phyloP scores from a whole-genome alignment of 2,329 filamentous ascomycete genomes.

The Diaporthe citri region DNA sequence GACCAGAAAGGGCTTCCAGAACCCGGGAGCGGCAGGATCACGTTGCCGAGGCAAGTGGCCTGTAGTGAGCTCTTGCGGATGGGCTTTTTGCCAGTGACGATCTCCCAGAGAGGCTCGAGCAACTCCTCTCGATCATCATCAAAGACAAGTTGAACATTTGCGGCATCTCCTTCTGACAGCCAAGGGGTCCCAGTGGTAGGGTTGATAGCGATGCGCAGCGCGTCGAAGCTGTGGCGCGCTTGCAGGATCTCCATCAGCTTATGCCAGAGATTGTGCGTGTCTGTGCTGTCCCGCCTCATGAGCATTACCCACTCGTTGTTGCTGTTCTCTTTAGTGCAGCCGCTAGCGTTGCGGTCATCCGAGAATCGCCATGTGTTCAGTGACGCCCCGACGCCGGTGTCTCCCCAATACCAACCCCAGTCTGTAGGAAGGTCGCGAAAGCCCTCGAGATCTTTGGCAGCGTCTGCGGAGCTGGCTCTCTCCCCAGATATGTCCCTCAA shows the following conservation, averaged over 20 bases:
- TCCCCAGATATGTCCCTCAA: constrained; percentile 14
- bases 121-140: constrained; percentile 41
- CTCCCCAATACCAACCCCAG: constrained; percentile 43
- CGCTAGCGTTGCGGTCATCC: constrained; percentile 27
- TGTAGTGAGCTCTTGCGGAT: constrained; percentile 42
- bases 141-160: constrained; percentile 43
- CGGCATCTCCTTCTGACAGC: constrained; percentile 39
- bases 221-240: constrained; percentile 45
- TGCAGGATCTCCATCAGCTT: constrained; percentile 48
- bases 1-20: constrained; percentile 47
- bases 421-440: constrained; percentile 41
- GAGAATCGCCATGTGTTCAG: constrained; percentile 41
- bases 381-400: constrained; percentile 43
- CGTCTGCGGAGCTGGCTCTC: constrained; percentile 22
- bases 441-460: constrained; percentile 36
- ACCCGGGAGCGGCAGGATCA: constrained; percentile 45
- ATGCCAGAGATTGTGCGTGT: constrained; percentile 47
- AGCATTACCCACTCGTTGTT: constrained; percentile 45
- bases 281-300: constrained; percentile 43
- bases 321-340: constrained; percentile 30
- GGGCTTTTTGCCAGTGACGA: constrained; percentile 44
- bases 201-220: constrained; percentile 42
- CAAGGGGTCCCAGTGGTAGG: constrained; percentile 42
- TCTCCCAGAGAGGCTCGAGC: constrained; percentile 43
- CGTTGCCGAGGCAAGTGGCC: constrained; percentile 43